Conservation (phyloP, 371 early-diverging fungal species). For the Haplosporangium sp. region DNA sequence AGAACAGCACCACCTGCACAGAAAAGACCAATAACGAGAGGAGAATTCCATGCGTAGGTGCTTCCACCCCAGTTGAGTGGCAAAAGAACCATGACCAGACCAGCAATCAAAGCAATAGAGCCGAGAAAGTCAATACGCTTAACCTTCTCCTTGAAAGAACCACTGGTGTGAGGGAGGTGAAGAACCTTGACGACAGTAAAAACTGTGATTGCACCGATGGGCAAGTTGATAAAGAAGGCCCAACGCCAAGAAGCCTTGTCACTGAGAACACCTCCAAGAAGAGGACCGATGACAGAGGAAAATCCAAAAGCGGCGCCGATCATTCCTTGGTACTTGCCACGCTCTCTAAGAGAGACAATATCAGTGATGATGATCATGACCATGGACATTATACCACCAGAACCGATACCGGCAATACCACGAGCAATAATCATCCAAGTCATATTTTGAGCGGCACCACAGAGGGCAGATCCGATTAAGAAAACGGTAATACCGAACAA, state of each 20-base stretch:
- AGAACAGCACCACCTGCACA: constrained; percentile 58
- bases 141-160: constrained; percentile 47
- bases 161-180: constrained; percentile 44
- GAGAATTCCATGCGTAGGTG: constrained; percentile 73
- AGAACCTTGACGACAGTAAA: constrained; percentile 46
- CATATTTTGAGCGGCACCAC: constrained; percentile 59
- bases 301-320: constrained; percentile 61
- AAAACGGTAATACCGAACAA: constrained; percentile 61
- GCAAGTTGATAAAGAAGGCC: constrained; percentile 62
- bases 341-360: constrained; percentile 65
- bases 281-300: constrained; percentile 60
- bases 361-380: constrained; percentile 73
- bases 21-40: constrained; percentile 53
- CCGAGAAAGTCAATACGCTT: constrained; percentile 53
- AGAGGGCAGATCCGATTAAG: constrained; percentile 61
- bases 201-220: constrained; percentile 37
- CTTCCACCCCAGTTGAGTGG: constrained; percentile 82
- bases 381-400: constrained; percentile 69
- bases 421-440: constrained; percentile 58
- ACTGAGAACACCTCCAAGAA: constrained; percentile 62
- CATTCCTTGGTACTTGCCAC: constrained; percentile 70
- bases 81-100: constrained; percentile 69
- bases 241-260: constrained; percentile 62
- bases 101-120: constrained; percentile 30
- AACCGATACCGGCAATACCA: constrained; percentile 65